Conservation (phyloP, 2,329 filamentous ascomycete genomes). For the Paraphaeosphaeria sporulosa region DNA sequence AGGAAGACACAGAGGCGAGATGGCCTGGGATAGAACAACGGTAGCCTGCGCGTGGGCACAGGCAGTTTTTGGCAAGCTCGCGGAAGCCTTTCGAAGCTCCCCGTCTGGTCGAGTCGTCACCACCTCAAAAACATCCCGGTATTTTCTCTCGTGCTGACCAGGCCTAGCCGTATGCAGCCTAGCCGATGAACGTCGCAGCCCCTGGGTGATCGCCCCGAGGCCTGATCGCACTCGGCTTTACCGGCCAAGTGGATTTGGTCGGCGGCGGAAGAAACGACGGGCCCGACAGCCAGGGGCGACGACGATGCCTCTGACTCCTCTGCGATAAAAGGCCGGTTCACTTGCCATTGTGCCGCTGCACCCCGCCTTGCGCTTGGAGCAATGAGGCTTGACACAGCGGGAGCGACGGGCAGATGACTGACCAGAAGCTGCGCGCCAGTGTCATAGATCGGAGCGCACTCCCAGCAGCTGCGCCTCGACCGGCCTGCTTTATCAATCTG, state of each 20-base stretch:
- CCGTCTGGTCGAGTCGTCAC: conserved; percentile 22
- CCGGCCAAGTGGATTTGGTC: conserved; percentile 18
- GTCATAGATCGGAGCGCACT: not conserved
- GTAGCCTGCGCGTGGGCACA: conserved; percentile 20
- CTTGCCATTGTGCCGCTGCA: conserved; percentile 26
- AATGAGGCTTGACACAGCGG: conserved; percentile 10
- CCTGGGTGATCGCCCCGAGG: conserved; percentile 5
- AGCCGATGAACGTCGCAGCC: conserved; percentile 18
- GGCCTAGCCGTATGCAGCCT: conserved; percentile 4
- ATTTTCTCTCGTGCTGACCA: conserved; percentile 31
- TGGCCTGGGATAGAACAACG: conserved; percentile 38
- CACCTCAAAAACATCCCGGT: conserved; percentile 22
- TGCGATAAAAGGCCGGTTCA: conserved; percentile 35
- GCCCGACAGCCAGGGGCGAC: conserved; percentile 17
- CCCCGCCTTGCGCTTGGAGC: conserved; percentile 31
- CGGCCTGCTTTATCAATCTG: conserved; percentile 20
- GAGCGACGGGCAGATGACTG: no score
- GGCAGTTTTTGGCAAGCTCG: conserved; percentile 22
- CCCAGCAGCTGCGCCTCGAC: conserved; percentile 14
- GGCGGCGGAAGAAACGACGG: conserved; percentile 14
- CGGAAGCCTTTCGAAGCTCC: conserved; percentile 21
- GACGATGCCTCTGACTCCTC: conserved; percentile 18
- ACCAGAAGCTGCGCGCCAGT: conserved; percentile 8
- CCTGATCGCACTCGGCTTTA: conserved; percentile 14
- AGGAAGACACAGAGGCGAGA: conserved; percentile 20